These are phyloP conservation scores for Geosmithia flava DNA, from an alignment of 2,329 filamentous ascomycete genomes.

Conservation along the genomic window DNA sequence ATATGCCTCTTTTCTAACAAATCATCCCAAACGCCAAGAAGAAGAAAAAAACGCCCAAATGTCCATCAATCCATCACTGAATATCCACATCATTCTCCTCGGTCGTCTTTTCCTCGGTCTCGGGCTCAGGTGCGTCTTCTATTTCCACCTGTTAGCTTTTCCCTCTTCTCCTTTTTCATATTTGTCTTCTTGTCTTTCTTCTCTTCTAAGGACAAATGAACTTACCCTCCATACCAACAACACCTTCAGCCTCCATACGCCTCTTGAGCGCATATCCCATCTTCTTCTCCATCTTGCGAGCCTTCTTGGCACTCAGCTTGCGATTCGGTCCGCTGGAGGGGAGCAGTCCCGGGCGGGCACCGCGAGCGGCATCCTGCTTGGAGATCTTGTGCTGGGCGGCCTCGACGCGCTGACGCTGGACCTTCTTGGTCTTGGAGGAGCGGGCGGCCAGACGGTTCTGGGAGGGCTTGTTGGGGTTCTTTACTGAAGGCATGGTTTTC, in stretches of 20 bases:
- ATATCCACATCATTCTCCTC: conserved; percentile 10
- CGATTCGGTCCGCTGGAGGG: conserved; percentile 42
- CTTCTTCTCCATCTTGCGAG: conserved; percentile 42
- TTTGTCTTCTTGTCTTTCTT: neutral
- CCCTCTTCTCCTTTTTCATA: neutral
- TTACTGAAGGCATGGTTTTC: conserved; percentile 37
- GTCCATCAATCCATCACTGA: conserved; percentile 3
- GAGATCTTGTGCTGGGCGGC: conserved; percentile 23
- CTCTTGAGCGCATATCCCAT: conserved; percentile 38
- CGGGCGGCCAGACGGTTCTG: conserved; percentile 38
- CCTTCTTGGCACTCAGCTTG: conserved; percentile 40
- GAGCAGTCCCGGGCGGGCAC: conserved; percentile 38
- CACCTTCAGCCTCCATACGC: conserved; percentile 36
- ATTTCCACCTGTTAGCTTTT: neutral
- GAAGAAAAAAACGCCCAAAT: no score
- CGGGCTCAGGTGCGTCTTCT: conserved; percentile 1
- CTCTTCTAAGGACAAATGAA: conserved; percentile 1
- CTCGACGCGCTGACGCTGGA: conserved; percentile 26
- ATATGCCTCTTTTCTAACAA: no score
- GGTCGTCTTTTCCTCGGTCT: neutral
- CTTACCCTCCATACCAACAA: conserved; percentile 35
- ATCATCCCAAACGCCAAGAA: no score
- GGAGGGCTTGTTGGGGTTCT: conserved; percentile 45
- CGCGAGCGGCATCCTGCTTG: conserved; percentile 30
- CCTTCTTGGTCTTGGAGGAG: conserved; percentile 29